Conservation (phyloP, 352 stramenopile species). For the Globisporangium spiculum region DNA sequence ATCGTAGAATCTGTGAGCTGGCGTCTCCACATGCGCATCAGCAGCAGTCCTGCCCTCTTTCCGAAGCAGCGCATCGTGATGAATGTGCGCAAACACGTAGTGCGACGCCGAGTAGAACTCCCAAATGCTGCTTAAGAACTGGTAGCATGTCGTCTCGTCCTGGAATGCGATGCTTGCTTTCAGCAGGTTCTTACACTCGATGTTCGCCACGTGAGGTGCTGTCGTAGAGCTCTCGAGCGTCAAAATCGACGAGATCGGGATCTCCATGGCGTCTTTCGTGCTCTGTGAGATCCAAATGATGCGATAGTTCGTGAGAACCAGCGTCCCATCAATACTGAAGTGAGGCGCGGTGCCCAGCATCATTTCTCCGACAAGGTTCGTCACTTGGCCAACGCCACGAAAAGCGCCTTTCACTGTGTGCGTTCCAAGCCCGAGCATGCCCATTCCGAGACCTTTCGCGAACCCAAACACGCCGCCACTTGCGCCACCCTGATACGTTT, state of each 20-base stretch:
- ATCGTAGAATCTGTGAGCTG: constrained; percentile 60
- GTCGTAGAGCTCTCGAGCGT: constrained; percentile 79
- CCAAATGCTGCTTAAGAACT: constrained; percentile 73
- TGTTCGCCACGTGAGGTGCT: constrained; percentile 77
- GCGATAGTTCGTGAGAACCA: constrained; percentile 84
- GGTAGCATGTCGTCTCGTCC: constrained; percentile 71
- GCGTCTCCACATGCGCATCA: constrained; percentile 31
- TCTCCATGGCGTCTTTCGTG: constrained; percentile 78
- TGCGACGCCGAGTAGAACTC: constrained; percentile 59
- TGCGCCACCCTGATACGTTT: constrained; percentile 84
- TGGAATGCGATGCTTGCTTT: constrained; percentile 82
- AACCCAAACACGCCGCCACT: constrained; percentile 85
- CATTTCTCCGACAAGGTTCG: constrained; percentile 85
- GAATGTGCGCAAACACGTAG: constrained; percentile 76
- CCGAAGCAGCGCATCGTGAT: constrained; percentile 67
- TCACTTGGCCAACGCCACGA: constrained; percentile 82
- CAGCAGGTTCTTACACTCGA: constrained; percentile 82
- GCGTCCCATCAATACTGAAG: constrained; percentile 83
- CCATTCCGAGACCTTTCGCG: constrained; percentile 84
- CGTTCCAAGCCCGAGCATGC: constrained; percentile 79
- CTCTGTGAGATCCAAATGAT: constrained; percentile 84
- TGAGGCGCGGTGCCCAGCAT: constrained; percentile 79
- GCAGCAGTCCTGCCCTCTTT: constrained; percentile 31
- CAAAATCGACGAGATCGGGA: constrained; percentile 74
- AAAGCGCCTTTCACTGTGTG: constrained; percentile 87